phyloP scores from a whole-genome alignment of 129 eudicot genomes.

The Flaveria ramosissima region DNA sequence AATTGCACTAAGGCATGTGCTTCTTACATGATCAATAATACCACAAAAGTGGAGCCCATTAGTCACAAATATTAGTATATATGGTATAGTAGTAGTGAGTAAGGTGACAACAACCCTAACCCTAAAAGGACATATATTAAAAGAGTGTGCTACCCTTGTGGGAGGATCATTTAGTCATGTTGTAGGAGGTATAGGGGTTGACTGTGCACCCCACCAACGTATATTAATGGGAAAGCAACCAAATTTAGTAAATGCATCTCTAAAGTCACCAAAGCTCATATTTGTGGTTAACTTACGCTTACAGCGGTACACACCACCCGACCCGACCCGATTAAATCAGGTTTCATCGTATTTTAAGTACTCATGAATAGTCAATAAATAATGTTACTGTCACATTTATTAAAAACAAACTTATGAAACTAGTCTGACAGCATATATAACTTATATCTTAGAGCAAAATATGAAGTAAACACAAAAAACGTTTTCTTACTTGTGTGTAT shows the following conservation, averaged over 20 bases:
- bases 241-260: constrained; percentile 43
- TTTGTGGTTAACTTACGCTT: constrained; percentile 38
- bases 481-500: too few relatives aligned
- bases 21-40: neutral
- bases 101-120: constrained; percentile 37
- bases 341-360: constrained; percentile 7
- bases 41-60: constrained; percentile 35
- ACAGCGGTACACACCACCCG: neutral
- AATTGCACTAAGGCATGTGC: constrained; percentile 18
- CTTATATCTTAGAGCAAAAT: neutral
- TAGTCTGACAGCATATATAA: constrained; percentile 14
- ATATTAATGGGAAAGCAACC: constrained; percentile 64
- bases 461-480: neutral
- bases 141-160: constrained; percentile 41
- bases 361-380: constrained; percentile 1
- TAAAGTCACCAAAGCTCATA: constrained; percentile 25
- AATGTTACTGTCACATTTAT: constrained; percentile 22
- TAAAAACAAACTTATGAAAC: constrained; percentile 15
- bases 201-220: constrained; percentile 51
- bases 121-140: constrained; percentile 46
- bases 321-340: neutral
- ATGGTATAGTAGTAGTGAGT: constrained; percentile 7
- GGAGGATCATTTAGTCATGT: constrained; percentile 47
- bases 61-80: constrained; percentile 14
- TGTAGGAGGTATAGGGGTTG: constrained; percentile 49